phyloP scores from a whole-genome alignment of 805 yeast genomes.

The Saccharomycopsis sp. region DNA sequence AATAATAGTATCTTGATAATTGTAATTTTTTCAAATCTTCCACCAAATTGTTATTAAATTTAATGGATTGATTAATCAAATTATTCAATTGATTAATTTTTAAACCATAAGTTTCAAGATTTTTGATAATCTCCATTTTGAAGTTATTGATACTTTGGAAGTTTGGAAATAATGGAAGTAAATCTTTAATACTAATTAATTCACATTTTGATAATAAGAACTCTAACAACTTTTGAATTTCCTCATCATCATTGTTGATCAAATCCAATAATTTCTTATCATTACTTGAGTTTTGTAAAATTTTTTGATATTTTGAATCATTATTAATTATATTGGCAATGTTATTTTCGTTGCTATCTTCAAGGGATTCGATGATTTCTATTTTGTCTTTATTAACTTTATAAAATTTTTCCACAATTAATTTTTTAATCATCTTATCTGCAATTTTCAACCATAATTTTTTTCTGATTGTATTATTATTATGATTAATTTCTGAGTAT shows the following conservation, averaged over 20 bases:
- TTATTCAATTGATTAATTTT: constrained; percentile 53
- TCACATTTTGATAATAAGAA: constrained; percentile 36
- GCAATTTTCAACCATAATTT: constrained; percentile 66
- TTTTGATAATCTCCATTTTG: constrained; percentile 70
- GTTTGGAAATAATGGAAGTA: constrained; percentile 79
- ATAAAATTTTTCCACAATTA: constrained; percentile 18
- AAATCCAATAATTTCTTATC: constrained; percentile 22
- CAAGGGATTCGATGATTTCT: constrained; percentile 18
- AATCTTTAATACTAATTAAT: constrained; percentile 60
- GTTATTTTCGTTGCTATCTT: constrained; percentile 3
- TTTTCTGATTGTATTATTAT: constrained; percentile 44
- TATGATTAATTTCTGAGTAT: not conserved
- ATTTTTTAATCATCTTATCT: constrained; percentile 30
- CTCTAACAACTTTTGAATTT: constrained; percentile 24
- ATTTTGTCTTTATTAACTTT: constrained; percentile 21
- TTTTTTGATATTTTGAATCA: constrained; percentile 8
- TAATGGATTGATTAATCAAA: constrained; percentile 68
- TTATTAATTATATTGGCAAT: constrained; percentile 4
- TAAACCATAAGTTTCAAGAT: constrained; percentile 64
- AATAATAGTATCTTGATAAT: constrained; percentile 9
- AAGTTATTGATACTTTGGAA: constrained; percentile 71
- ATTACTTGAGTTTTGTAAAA: not conserved
- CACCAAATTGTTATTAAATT: constrained; percentile 49
- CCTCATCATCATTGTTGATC: constrained; percentile 23
- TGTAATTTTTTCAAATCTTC: constrained; percentile 43